Base-by-base conservation (phyloP, 176 grass and related monocot genomes). In the Miscanthus lutarioriparius region DNA sequence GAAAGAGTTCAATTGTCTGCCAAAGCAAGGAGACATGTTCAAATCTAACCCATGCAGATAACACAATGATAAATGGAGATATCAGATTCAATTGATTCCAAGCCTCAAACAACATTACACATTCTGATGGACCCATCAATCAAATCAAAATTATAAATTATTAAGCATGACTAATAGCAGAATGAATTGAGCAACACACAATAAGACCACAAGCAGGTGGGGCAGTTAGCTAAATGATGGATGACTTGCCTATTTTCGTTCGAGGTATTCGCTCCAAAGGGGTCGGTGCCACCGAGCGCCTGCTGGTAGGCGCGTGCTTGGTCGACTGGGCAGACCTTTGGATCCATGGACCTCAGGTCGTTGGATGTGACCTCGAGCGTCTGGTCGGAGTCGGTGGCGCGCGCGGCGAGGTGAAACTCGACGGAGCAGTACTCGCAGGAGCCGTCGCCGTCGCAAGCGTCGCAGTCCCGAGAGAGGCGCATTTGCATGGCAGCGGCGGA, bases 401-500 rank as follows among this genome's bases (percentile, higher is more conserved):
- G 93, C 36, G 86, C 90, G 3, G 86, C 61, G 70, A 99, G 89
- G 65, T 89, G 84, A 84, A 99, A 99, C 88, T 99, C 93, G 8
- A 99, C 96, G 36, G 93, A 95, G 87, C 93, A 99, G 89, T 81
- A 92, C 78, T 95, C 89, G 89, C 93, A 99, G 70, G 92, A 89
- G 8, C 93, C 93, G 45, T 98, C 96, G 2, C 96, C 96, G 47
- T 99, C 96, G 38, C 96, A 99, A 23, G 91, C 76, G 75, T 99
- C 96, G 54, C 96, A 99, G 75, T 99, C 96, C 22, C 96, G 89
- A 51, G 96, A 99, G 89, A 99, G 96, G 51, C 96, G 93, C 96
- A 99, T 99, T 28, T 53, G 44, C 93, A 99, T 99, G 58, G 96
- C 96, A 61, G 43, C 85, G 37, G 89, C 86, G 70, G 91, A 94